phyloP scores from a whole-genome alignment of 2,329 filamentous ascomycete genomes.

The Sphaerostilbella broomeana region DNA sequence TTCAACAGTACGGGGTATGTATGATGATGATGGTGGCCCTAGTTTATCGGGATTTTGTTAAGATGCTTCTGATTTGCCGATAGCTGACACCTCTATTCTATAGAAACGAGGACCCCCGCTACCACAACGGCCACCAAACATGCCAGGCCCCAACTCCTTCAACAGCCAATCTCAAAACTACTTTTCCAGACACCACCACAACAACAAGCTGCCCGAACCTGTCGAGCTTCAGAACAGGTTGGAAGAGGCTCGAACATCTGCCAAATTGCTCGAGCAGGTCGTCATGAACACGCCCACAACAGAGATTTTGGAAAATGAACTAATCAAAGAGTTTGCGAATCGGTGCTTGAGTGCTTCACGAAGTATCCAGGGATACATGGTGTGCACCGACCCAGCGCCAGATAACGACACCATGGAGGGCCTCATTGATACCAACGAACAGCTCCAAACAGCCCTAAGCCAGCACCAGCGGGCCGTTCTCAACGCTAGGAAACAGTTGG shows the following conservation, averaged over 20 bases:
- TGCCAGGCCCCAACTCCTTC: conserved; percentile 11
- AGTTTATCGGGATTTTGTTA: background rate
- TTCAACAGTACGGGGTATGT: conserved; percentile 45
- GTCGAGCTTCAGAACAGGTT: conserved; percentile 75
- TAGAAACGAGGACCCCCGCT: conserved; percentile 19
- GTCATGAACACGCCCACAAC: conserved; percentile 74
- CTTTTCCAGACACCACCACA: conserved; percentile 46
- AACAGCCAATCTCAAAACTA: conserved; percentile 48
- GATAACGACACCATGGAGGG: conserved; percentile 93
- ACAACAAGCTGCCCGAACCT: conserved; percentile 54
- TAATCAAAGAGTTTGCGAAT: conserved; percentile 86
- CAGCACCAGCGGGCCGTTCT: conserved; percentile 77
- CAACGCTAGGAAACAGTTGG: conserved; percentile 52
- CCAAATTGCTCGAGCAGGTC: conserved; percentile 86
- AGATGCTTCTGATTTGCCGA: background rate
- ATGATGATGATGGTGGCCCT: too few relatives aligned
- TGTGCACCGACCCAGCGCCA: conserved; percentile 67
- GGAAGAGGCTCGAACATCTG: conserved; percentile 84
- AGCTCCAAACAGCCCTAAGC: conserved; percentile 73
- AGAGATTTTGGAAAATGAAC: conserved; percentile 75
- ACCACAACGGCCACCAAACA: conserved; percentile 14
- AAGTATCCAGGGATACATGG: conserved; percentile 81
- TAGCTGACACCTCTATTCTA: conserved; percentile 13
- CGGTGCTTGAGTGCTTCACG: conserved; percentile 75
- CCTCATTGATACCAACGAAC: conserved; percentile 90